phyloP scores from a whole-genome alignment of 2,329 filamentous ascomycete species.

The Colletotrichum higginsianum region DNA sequence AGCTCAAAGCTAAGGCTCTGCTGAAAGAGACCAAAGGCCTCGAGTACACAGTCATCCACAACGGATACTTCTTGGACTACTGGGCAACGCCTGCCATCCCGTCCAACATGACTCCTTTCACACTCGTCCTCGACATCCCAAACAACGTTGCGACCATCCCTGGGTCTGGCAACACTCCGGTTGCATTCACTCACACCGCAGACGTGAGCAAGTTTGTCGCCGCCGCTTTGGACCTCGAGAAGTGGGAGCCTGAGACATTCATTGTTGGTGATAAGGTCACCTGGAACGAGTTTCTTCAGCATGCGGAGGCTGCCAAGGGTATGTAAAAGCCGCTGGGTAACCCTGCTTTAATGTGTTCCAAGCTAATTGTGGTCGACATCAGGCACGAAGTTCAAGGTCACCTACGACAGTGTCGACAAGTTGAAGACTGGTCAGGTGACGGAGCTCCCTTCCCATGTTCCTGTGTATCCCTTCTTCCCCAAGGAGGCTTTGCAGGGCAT shows the following conservation, averaged over 20 bases:
- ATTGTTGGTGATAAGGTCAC: constrained; percentile 59
- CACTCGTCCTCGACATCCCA: constrained; percentile 60
- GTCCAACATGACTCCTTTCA: constrained; percentile 56
- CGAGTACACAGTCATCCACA: constrained; percentile 56
- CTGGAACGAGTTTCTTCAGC: constrained; percentile 60
- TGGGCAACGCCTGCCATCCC: constrained; percentile 56
- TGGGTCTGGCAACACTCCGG: constrained; percentile 59
- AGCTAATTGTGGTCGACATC: not conserved
- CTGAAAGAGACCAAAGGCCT: constrained; percentile 51
- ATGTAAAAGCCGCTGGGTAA: constrained; percentile 38
- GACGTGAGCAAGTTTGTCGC: constrained; percentile 65
- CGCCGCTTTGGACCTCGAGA: constrained; percentile 55
- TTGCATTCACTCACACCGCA: constrained; percentile 63
- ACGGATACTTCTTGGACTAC: constrained; percentile 64
- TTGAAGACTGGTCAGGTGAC: constrained; percentile 53
- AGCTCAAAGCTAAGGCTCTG: constrained; percentile 40
- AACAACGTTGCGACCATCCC: constrained; percentile 63
- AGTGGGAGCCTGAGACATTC: constrained; percentile 58
- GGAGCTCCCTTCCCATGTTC: constrained; percentile 48
- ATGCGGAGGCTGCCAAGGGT: constrained; percentile 56
- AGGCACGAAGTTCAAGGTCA: constrained; percentile 54
- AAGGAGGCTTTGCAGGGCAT: constrained; percentile 47
- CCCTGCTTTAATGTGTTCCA: not conserved
- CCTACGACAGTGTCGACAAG: constrained; percentile 51
- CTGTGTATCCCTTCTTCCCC: constrained; percentile 46